Base-by-base conservation (phyloP, 495 filamentous ascomycete genomes). In the Penicillium psychrofluorescens region DNA sequence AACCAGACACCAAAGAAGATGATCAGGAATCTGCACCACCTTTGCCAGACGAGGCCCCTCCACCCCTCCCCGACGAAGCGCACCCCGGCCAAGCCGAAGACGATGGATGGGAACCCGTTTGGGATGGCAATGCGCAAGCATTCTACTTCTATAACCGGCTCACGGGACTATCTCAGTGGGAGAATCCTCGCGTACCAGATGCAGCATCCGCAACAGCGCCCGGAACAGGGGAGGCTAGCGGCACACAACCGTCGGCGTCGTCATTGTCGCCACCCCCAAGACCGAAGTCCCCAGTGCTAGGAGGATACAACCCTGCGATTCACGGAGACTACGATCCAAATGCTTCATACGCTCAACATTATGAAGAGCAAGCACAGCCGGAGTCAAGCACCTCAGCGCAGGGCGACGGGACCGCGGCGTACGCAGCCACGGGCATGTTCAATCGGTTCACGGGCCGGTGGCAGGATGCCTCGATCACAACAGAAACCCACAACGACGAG, bases 271-370 rank as follows among this genome's bases (percentile, higher is more conserved):
- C 12, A 13, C 29, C 38, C 16, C 38, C 31, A 27, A 40, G 44
- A 12, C 34, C 63, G 28, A 48, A 58, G 41, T 44, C 61, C 4
- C 53, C 68, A 12, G 52, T 53, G 6, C 66, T 76, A 4, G 84
- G 83, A 15, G 88, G 90, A 46, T 98, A 98, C 70, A 92, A 96
- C 55, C 92, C 92, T 2, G 85, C 88, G 16, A 91, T 98, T 38
- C 92, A 98, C 60, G 92, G 92, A 46, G 83, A 86, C 64, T 98
- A 96, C 68, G 91, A 98, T 55, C 90, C 90, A 12, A 91, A 79
- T 30, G 92, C 92, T 6, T 82, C 86, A 61, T 98, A 98, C 62
- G 92, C 92, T 11, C 78, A 86, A 56, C 59, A 70, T 38, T 58
- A 74, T 35, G 63, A 75, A 55, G 40, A 53, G 45, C 37, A 56